A percentile compares a stretch with the other conserved stretches of the same genome.
Evolutionary conservation across 352 stramenopile genomes (phyloP).

Genomic region (Phytopythium sindhum): DNA sequence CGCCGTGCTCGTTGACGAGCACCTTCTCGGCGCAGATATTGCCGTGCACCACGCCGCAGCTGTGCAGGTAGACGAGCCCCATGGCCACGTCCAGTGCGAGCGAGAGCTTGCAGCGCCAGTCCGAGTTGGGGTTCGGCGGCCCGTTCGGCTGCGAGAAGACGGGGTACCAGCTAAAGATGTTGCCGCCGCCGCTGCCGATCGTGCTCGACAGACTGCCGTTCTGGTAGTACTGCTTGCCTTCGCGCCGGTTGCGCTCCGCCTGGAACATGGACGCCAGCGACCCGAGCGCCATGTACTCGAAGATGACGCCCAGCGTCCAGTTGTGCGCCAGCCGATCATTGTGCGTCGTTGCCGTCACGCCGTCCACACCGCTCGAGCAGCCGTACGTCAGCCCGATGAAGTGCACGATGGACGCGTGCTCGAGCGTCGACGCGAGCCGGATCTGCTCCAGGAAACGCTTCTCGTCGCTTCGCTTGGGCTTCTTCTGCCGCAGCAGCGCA

Average conservation of each 20-base stretch:
- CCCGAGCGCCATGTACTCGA: constrained; percentile 73
- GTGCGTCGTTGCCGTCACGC: constrained; percentile 22
- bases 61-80: constrained; percentile 72
- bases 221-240: constrained; percentile 47
- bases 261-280: constrained; percentile 62
- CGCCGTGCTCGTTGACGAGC: constrained; percentile 65
- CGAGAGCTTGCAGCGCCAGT: constrained; percentile 71
- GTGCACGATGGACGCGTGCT: constrained; percentile 71
- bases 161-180: constrained; percentile 60
- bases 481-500: constrained; percentile 49
- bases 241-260: constrained; percentile 45
- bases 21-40: constrained; percentile 62
- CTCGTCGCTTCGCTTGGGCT: constrained; percentile 32
- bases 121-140: constrained; percentile 40
- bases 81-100: constrained; percentile 81
- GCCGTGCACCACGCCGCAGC: constrained; percentile 55
- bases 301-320: constrained; percentile 68
- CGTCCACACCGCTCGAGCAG: constrained; percentile 29
- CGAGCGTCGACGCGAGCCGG: constrained; percentile 48
- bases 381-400: constrained; percentile 77
- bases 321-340: constrained; percentile 27
- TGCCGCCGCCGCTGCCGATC: constrained; percentile 35
- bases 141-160: constrained; percentile 32
- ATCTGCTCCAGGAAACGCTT: constrained; percentile 67
- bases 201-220: constrained; percentile 26